Percentiles rank a stretch among this genome's conserved stretches.
These are phyloP conservation scores for Condylostoma magnum DNA, from an alignment of 169 alveolate species.

Conservation along the genomic window DNA sequence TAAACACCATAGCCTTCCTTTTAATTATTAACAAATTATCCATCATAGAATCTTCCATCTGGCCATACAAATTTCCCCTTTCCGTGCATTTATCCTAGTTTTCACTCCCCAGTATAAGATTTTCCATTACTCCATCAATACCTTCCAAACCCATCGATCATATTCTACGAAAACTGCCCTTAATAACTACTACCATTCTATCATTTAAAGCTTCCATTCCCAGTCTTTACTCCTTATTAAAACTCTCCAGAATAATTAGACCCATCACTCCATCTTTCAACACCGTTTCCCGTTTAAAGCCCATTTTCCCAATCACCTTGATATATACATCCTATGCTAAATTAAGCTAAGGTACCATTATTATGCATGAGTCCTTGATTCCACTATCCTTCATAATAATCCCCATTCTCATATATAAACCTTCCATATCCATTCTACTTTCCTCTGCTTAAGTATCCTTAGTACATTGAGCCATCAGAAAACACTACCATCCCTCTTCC, in stretches of 20 bases:
- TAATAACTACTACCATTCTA: slow-evolving; percentile 58
- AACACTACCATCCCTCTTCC: slow-evolving; percentile 55
- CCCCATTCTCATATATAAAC: slow-evolving; percentile 36
- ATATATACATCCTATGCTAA: too few species aligned
- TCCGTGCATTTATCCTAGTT: slow-evolving; percentile 53
- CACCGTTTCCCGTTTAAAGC: slow-evolving; percentile 79
- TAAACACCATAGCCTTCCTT: slow-evolving; percentile 27
- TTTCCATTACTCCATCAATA: slow-evolving; percentile 74
- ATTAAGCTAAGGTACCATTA: too few species aligned
- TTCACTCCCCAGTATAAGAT: slow-evolving; percentile 70
- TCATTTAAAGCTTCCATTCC: slow-evolving; percentile 63
- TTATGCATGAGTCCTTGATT: too few species aligned
- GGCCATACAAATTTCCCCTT: slow-evolving; percentile 27
- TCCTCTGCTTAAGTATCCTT: slow-evolving; percentile 33
- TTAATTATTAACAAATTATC: slow-evolving; percentile 12
- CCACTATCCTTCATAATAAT: slow-evolving; percentile 59
- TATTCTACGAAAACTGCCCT: slow-evolving; percentile 64
- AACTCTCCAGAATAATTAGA: slow-evolving; percentile 61
- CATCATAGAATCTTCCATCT: slow-evolving; percentile 4
- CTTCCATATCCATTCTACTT: slow-evolving; percentile 35
- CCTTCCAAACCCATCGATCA: slow-evolving; percentile 64
- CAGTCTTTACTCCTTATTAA: slow-evolving; percentile 56
- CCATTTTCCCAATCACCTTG: slow-evolving; percentile 81
- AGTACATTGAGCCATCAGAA: slow-evolving; percentile 56
- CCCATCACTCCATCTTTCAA: slow-evolving; percentile 61